A percentile compares a stretch with the other conserved stretches of the same genome.
phyloP scores from a whole-genome alignment of 192 early-diverging fungal species.

The Spizellomyces punctatus region DNA sequence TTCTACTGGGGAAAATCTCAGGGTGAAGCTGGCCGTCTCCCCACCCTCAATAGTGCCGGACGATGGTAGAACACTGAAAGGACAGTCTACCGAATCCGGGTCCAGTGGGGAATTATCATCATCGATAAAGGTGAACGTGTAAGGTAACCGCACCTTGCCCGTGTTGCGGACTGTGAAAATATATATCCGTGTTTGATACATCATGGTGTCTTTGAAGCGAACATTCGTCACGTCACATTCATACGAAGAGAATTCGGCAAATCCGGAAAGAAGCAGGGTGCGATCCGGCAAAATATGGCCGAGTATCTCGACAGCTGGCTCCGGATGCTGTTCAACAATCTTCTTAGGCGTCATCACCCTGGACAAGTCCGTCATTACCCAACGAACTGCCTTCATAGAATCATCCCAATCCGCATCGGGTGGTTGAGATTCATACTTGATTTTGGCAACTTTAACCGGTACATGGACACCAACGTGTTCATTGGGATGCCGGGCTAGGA shows the following conservation, averaged over 20 bases:
- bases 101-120: slow-evolving; percentile 36
- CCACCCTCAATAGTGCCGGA: slow-evolving; percentile 44
- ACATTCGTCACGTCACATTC: slow-evolving; percentile 53
- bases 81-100: slow-evolving; percentile 34
- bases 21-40: slow-evolving; percentile 40
- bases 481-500: slow-evolving; percentile 40
- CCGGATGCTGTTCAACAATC: slow-evolving; percentile 46
- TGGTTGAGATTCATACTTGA: slow-evolving; percentile 29
- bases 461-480: slow-evolving; percentile 31
- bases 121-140: slow-evolving; percentile 35
- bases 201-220: slow-evolving; percentile 60
- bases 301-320: slow-evolving; percentile 48
- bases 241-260: slow-evolving; percentile 55
- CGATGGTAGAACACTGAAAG: slow-evolving; percentile 48
- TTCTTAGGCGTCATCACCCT: slow-evolving; percentile 39
- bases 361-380: slow-evolving; percentile 31
- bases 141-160: slow-evolving; percentile 50
- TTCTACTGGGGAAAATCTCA: slow-evolving; percentile 56
- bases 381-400: slow-evolving; percentile 44
- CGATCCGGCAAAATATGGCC: slow-evolving; percentile 24
- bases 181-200: slow-evolving; percentile 59
- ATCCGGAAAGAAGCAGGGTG: slow-evolving; percentile 41
- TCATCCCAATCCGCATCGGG: slow-evolving; percentile 59
- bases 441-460: slow-evolving; percentile 42
- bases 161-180: slow-evolving; percentile 48